These are phyloP conservation scores for Selaginella tamariscina DNA, from an alignment of 75 land plant species.

Conservation along the genomic window DNA sequence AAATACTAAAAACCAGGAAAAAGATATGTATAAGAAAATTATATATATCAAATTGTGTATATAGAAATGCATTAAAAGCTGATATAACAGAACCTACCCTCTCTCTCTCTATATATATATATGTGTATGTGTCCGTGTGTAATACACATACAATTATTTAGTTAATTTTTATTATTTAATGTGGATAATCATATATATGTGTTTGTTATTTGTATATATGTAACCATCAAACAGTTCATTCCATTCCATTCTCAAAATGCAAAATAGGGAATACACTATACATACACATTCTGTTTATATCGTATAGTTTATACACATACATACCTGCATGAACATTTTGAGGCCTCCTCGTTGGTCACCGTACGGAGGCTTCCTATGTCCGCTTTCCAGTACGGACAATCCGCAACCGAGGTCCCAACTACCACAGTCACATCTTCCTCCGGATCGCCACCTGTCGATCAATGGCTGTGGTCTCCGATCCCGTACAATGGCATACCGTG, in stretches of 20 bases:
- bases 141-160: too few species aligned
- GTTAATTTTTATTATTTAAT: too few species aligned
- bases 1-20: too few species aligned
- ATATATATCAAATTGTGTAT: too few species aligned
- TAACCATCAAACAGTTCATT: too few species aligned
- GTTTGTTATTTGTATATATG: too few species aligned
- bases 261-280: not conserved
- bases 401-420: conserved; percentile 13
- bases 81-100: too few species aligned
- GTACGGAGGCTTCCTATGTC: not conserved
- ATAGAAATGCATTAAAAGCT: too few species aligned
- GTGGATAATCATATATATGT: too few species aligned
- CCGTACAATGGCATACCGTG: not conserved
- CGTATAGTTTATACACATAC: not conserved
- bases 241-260: not conserved
- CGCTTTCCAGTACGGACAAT: not conserved
- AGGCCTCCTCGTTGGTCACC: not conserved
- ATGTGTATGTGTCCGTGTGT: too few species aligned
- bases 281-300: not conserved
- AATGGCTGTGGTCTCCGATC: not conserved
- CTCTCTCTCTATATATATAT: too few species aligned
- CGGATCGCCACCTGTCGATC: conserved; percentile 3
- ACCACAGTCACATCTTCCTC: conserved; percentile 8
- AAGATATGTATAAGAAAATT: too few species aligned
- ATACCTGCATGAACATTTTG: conserved; percentile 8